A percentile compares a stretch with the other conserved stretches of the same genome.
Conservation (phyloP, 2,329 filamentous ascomycete species). For the Colletotrichum orbiculare region DNA sequence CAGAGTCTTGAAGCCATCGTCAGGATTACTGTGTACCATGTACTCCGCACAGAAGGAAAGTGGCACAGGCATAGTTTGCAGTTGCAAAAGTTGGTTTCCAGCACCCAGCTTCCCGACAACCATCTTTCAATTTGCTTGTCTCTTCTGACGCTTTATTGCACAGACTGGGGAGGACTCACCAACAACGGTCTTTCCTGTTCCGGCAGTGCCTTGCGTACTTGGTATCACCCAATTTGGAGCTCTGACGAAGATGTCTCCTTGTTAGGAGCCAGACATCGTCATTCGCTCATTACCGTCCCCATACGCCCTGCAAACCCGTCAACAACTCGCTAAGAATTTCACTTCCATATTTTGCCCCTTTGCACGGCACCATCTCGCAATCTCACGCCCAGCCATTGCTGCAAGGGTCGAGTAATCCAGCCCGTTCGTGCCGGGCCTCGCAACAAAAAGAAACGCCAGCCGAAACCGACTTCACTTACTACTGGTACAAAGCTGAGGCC, state of each 20-base stretch:
- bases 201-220: conserved; percentile 14
- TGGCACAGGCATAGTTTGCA: too few relatives aligned
- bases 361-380: conserved; percentile 28
- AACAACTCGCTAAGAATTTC: conserved; percentile 23
- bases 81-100: too few relatives aligned
- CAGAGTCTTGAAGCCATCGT: too few relatives aligned
- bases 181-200: conserved; percentile 30
- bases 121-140: too few relatives aligned
- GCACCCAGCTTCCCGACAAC: too few relatives aligned
- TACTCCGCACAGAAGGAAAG: too few relatives aligned
- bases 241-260: conserved; percentile 24
- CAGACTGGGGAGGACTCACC: not conserved
- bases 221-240: conserved; percentile 16
- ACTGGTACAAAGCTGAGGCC: conserved; percentile 8
- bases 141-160: too few relatives aligned
- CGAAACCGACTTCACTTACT: conserved; percentile 2
- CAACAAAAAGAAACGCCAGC: conserved; percentile 5
- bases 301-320: conserved; percentile 11
- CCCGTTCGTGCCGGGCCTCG: not conserved
- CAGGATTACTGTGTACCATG: too few relatives aligned
- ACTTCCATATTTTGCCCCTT: conserved; percentile 19
- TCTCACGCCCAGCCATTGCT: conserved; percentile 26
- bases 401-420: conserved; percentile 1
- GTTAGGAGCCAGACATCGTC: not conserved
- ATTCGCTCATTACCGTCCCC: not conserved